Evolutionary conservation across 805 yeast species (phyloP).

Genomic region (Brettanomyces bruxellensis): DNA sequence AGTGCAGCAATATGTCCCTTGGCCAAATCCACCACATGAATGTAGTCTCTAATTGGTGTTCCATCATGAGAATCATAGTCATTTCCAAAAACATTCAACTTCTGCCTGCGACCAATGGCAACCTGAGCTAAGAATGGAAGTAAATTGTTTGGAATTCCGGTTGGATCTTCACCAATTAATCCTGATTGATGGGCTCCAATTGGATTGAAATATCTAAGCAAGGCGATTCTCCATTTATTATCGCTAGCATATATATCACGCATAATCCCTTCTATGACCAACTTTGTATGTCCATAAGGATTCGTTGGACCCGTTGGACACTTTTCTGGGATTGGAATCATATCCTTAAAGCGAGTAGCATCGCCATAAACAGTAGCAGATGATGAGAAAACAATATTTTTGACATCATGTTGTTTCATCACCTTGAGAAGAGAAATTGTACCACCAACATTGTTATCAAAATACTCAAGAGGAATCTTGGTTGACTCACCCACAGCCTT

Average conservation of each 20-base stretch:
- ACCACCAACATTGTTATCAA: slow-evolving; percentile 1
- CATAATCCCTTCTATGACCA: not conserved
- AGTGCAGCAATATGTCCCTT: slow-evolving; percentile 1
- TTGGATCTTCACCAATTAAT: slow-evolving; percentile 1
- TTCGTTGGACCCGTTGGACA: slow-evolving; percentile 2
- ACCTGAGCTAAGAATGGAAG: slow-evolving; percentile 1
- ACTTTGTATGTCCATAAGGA: slow-evolving; percentile 1
- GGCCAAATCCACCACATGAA: slow-evolving; percentile 2
- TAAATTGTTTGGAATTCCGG: slow-evolving; percentile 1
- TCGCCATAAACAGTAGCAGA: slow-evolving; percentile 2
- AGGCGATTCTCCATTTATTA: not conserved
- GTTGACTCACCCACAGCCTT: slow-evolving; percentile 1
- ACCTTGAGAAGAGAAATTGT: slow-evolving; percentile 1
- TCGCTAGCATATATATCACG: not conserved
- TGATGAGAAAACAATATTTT: not conserved
- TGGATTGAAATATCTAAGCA: slow-evolving; percentile 1
- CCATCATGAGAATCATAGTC: slow-evolving; percentile 2
- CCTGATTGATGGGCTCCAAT: slow-evolving; percentile 1
- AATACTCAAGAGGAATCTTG: slow-evolving; percentile 1
- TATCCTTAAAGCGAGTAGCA: slow-evolving; percentile 1
- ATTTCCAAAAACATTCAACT: not conserved
- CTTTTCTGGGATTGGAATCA: slow-evolving; percentile 1
- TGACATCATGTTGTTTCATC: slow-evolving; percentile 1
- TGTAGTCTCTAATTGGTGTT: slow-evolving; percentile 1
- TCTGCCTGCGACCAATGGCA: not conserved